Base-by-base conservation (phyloP, 2,329 filamentous ascomycete genomes). In the Penicillium sp. region DNA sequence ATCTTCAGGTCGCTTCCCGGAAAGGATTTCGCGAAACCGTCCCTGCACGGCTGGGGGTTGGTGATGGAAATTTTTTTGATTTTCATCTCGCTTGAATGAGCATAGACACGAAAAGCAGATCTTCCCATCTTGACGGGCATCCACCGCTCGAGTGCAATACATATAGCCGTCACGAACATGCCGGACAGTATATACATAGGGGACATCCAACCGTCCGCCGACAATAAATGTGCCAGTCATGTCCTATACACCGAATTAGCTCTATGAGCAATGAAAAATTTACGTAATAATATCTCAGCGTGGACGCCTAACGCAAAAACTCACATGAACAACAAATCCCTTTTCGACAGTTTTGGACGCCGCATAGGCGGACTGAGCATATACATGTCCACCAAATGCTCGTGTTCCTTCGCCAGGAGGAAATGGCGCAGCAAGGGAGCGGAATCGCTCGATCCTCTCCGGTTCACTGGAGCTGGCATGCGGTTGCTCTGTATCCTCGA, bases 331-430 rank as follows among this genome's bases (percentile, higher is more conserved):
- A 30, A 85, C 69, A 54, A 84, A 82, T 1, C 82, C 84, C 30
- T 77, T 73, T 6, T 68, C 70, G 13, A 86, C 82, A 1, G 84
- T 86, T 63, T 85, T 81, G 9, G 82, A 81, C 9, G 85, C 84
- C 17, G 84, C 84, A 76, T 83, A 86, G 17, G 82, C 83, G 35
- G 84, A 81, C 71, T 86, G 85, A n/a, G 82, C 81, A 65, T 82
- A 86, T 4, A 86, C 83, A 74, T 87, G 84, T 1, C 84, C 84
- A 13, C 84, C 84, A 71, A 85, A 86, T 0, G 83, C 80, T 15
- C 79, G 75, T 2, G 75, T 75, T 17, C 76, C 71, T 7, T 73
- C 75, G 3, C 77, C 80, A 0, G 83, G 82, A 12, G 78, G 75
- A 63, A 79, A 84, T 2, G 76, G 76, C 4, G 55, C 53, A 38